Evolutionary conservation across 768 basidiomycete genomes (phyloP).

Genomic region (Pleurotus cornucopiae): DNA sequence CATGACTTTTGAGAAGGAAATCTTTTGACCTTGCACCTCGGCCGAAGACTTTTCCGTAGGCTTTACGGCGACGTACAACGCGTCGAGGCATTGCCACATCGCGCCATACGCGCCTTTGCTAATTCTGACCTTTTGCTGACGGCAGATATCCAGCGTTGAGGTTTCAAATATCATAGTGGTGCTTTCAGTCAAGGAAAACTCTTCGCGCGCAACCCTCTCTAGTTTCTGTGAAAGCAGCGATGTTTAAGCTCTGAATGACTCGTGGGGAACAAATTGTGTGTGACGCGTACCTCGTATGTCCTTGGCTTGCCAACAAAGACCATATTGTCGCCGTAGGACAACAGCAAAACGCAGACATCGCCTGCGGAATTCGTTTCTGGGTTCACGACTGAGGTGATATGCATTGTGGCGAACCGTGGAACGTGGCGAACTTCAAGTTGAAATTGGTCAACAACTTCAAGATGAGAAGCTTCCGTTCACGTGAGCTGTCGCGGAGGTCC

Average conservation of each 20-base stretch:
- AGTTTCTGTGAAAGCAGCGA: background rate
- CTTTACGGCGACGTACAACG: background rate
- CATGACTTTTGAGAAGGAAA: too few relatives aligned
- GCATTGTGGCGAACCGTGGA: background rate
- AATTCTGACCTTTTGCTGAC: background rate
- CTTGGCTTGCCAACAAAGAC: conserved; percentile 7
- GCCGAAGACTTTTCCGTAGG: background rate
- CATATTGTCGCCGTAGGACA: background rate
- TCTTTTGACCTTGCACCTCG: too few relatives aligned
- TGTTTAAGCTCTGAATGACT: background rate
- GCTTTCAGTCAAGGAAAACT: background rate
- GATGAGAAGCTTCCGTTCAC: too few relatives aligned
- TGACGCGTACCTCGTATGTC: conserved; percentile 3
- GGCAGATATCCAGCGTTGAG: conserved; percentile 1
- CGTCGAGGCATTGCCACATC: conserved; percentile 5
- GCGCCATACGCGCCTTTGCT: conserved; percentile 1
- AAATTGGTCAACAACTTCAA: too few relatives aligned
- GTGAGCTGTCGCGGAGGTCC: too few relatives aligned
- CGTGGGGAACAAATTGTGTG: background rate
- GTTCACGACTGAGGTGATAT: background rate
- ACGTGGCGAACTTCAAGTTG: too few relatives aligned
- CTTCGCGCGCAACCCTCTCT: conserved; percentile 2
- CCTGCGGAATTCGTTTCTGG: conserved; percentile 1
- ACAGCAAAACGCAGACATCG: background rate
- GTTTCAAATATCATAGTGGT: background rate